Conservation (phyloP, 176 grass and related monocot genomes). For the Miscanthus lutarioriparius region DNA sequence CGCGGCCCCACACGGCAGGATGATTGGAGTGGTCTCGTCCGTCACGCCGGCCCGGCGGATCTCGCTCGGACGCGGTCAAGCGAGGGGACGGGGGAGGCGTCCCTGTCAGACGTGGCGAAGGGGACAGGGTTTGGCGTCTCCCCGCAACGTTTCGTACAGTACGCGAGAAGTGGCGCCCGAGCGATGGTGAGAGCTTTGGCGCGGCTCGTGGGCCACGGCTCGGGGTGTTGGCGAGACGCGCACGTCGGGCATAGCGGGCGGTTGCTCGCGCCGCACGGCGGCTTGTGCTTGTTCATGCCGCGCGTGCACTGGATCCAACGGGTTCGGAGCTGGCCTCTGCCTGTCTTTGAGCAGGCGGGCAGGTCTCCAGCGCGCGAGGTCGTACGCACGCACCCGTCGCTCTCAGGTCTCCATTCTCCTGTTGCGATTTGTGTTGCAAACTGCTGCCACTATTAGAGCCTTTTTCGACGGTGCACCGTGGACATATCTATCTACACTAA, state of each 20-base stretch:
- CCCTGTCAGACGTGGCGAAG: constrained; percentile 40
- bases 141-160: background rate
- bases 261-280: background rate
- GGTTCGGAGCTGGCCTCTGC: constrained; percentile 13
- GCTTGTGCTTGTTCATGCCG: background rate
- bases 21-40: background rate
- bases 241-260: background rate
- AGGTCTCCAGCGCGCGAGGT: too few relatives aligned
- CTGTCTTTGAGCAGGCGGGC: constrained; percentile 1
- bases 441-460: too few relatives aligned
- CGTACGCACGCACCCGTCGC: too few relatives aligned
- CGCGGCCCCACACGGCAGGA: constrained; percentile 36
- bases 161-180: too few relatives aligned
- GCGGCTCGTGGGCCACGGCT: too few relatives aligned
- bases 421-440: too few relatives aligned
- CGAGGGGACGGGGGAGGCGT: background rate
- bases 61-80: constrained; percentile 39
- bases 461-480: too few relatives aligned
- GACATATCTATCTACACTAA: too few relatives aligned
- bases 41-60: background rate
- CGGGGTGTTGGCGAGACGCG: background rate
- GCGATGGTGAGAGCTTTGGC: too few relatives aligned
- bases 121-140: constrained; percentile 11
- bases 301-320: constrained; percentile 44
- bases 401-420: too few relatives aligned